phyloP scores from a whole-genome alignment of 768 basidiomycete species.

The Chalciporus piperatus region DNA sequence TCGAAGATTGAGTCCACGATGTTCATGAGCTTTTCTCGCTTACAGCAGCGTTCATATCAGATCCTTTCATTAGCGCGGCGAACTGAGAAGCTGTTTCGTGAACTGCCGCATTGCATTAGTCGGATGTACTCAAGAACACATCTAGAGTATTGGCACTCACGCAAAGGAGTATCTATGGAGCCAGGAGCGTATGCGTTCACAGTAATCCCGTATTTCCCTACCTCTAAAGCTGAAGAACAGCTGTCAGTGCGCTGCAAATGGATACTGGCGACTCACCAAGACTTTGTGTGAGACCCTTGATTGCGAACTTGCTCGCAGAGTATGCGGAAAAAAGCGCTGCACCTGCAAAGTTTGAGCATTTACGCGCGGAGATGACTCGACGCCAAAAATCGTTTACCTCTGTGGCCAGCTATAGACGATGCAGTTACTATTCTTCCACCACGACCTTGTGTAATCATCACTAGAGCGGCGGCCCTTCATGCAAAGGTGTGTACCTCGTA shows the following conservation, averaged over 20 bases:
- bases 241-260: not conserved
- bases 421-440: constrained; percentile 41
- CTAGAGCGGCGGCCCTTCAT: constrained; percentile 40
- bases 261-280: constrained; percentile 1
- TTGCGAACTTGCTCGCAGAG: constrained; percentile 35
- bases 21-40: not conserved
- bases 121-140: not conserved
- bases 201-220: constrained; percentile 17
- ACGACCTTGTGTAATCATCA: constrained; percentile 43
- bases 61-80: not conserved
- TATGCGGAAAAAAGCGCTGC: constrained; percentile 19
- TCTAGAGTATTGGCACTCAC: not conserved
- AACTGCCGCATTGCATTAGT: not conserved
- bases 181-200: constrained; percentile 27
- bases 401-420: constrained; percentile 1
- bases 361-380: no score
- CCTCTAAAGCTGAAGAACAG: constrained; percentile 10
- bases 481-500: constrained; percentile 37
- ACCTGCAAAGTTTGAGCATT: constrained; percentile 16
- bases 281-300: constrained; percentile 37
- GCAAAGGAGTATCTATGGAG: constrained; percentile 4
- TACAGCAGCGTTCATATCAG: not conserved
- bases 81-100: not conserved
- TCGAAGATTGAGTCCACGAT: not conserved
- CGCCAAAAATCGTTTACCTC: not conserved